Conservation (phyloP, 1,139 yeast genomes). For the Geotrichum histeridarum region DNA sequence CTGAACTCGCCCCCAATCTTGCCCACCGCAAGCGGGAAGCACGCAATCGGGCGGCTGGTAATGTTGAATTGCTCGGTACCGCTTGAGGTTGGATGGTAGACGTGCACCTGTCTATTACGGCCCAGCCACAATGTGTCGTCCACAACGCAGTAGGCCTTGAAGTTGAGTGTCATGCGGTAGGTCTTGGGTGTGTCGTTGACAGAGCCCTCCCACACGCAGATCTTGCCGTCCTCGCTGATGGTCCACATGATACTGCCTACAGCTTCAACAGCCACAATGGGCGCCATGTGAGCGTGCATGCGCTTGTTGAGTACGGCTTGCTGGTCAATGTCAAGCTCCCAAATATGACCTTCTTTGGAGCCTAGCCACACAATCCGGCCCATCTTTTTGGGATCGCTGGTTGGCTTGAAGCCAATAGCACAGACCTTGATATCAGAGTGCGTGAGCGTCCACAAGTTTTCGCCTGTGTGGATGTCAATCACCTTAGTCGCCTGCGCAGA, state of each 20-base stretch:
- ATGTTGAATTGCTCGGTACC: slow-evolving; percentile 26
- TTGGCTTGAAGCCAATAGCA: slow-evolving; percentile 27
- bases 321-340: slow-evolving; percentile 30
- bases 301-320: slow-evolving; percentile 26
- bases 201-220: slow-evolving; percentile 36
- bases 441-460: slow-evolving; percentile 27
- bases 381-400: slow-evolving; percentile 20
- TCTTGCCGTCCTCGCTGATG: slow-evolving; percentile 40
- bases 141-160: slow-evolving; percentile 30
- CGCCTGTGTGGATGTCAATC: slow-evolving; percentile 30
- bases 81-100: slow-evolving; percentile 33
- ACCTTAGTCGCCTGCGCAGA: slow-evolving; percentile 30
- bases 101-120: slow-evolving; percentile 33
- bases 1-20: slow-evolving; percentile 33
- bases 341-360: slow-evolving; percentile 37
- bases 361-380: slow-evolving; percentile 37
- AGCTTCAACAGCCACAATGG: slow-evolving; percentile 32
- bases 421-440: slow-evolving; percentile 31
- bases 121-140: slow-evolving; percentile 38
- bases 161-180: slow-evolving; percentile 33
- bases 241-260: slow-evolving; percentile 35
- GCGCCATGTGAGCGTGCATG: slow-evolving; percentile 31
- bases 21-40: slow-evolving; percentile 14
- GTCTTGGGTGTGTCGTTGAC: slow-evolving; percentile 32
- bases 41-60: slow-evolving; percentile 31